Base-by-base conservation (phyloP, 768 basidiomycete species). In the Lactifluus echinatus region DNA sequence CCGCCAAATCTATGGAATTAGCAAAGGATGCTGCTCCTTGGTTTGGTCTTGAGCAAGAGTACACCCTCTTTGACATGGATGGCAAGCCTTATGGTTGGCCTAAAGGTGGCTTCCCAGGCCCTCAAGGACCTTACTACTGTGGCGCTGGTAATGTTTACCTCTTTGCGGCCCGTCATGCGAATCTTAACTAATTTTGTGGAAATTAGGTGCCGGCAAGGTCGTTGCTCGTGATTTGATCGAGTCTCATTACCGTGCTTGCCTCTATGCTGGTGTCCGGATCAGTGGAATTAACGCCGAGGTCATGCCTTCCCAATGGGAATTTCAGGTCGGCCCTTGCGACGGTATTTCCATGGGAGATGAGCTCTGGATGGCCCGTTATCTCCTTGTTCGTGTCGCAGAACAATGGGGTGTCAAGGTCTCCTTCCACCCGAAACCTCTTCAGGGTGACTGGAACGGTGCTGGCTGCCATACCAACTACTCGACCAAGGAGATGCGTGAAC, bases 281-380 rank as follows among this genome's bases (percentile, higher is more conserved):
- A 93, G 90, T 64, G 96, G 96, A 69, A 97, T 99, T 77, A 99
- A 98, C 72, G 95, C 95, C 59, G 96, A 98, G 75, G 95, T 98
- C 60, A 98, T 98, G 95, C 95, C 96, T 15, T 85, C 94, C 55
- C 96, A 99, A 73, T 99, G 96, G 96, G 96, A 99, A 76, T 99
- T 95, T 88, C 96, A 99, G 74, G 93, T 99, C 65, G 95, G 96
- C 52, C 96, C 96, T 29, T 98, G 95, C 67, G 88, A 90, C 71
- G 96, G 96, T 53, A 97, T 98, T 72, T 79, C 87, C 58, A 95
- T 98, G 93, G 96, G 96, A 65, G 96, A 99, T 73, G 95, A 99
- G 75, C 85, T 99, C 66, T 96, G 93, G 93, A 93, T 98, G 83
- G 92, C 96, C 36, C 90, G 96, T 65, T 99, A 87, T 79, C 87